phyloP scores from a whole-genome alignment of 768 basidiomycete species.

The Cystofilobasidium capitatum region DNA sequence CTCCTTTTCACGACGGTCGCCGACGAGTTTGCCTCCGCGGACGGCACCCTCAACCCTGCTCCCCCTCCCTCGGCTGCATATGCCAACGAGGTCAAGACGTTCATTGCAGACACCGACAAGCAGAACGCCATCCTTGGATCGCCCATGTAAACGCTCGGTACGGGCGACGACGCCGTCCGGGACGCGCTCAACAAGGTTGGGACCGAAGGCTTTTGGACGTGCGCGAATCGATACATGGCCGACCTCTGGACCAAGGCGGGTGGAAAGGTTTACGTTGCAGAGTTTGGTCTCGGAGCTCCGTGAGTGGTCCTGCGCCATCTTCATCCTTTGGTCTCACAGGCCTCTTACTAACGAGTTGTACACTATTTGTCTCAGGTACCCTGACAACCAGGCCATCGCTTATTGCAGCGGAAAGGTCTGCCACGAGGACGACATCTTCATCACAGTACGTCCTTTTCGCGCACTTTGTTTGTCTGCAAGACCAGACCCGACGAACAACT shows the following conservation, averaged over 20 bases:
- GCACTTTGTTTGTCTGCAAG: background rate
- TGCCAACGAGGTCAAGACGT: background rate
- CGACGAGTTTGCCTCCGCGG: constrained; percentile 16
- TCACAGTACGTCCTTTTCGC: background rate
- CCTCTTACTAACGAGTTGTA: no score
- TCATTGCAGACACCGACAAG: background rate
- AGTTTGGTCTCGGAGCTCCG: constrained; percentile 8
- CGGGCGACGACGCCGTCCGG: constrained; percentile 9
- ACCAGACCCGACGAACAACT: no score
- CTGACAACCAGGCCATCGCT: constrained; percentile 1
- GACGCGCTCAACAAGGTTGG: constrained; percentile 7
- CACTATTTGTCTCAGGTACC: background rate
- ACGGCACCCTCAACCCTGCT: background rate
- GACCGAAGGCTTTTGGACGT: constrained; percentile 23
- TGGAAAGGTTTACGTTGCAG: constrained; percentile 11
- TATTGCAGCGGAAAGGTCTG: constrained; percentile 12
- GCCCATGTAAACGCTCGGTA: background rate
- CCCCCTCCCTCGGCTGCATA: background rate
- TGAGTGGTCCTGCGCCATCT: background rate
- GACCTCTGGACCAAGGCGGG: background rate
- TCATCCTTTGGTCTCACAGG: no score
- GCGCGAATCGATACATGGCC: constrained; percentile 2
- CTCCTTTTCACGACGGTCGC: constrained; percentile 13
- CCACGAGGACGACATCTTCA: constrained; percentile 23
- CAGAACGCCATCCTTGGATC: background rate